Evolutionary conservation across 2,329 filamentous ascomycete genomes (phyloP).

Genomic region (Penicillium sp.): DNA sequence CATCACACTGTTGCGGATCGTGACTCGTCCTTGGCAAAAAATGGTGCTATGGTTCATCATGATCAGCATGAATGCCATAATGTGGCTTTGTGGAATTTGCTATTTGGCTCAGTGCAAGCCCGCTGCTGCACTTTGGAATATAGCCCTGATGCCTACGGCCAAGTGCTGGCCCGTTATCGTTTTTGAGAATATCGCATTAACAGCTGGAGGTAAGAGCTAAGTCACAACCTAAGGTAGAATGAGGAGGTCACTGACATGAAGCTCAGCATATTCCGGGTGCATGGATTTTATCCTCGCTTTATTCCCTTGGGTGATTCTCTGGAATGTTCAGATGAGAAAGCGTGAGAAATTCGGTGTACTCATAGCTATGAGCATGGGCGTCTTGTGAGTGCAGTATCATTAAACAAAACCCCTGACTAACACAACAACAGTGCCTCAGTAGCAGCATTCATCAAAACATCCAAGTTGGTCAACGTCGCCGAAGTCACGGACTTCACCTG

Average conservation of each 20-base stretch:
- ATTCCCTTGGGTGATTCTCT: constrained; percentile 28
- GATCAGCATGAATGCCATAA: constrained; percentile 2
- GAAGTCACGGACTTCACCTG: constrained; percentile 22
- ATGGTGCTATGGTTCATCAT: constrained; percentile 1
- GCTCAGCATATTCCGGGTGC: constrained; percentile 18
- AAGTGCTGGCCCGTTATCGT: not conserved
- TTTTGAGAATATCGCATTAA: not conserved
- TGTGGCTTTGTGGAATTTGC: not conserved
- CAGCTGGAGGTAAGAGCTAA: not conserved
- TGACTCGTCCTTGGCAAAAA: not conserved
- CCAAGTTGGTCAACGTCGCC: constrained; percentile 19
- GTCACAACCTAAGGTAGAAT: not conserved
- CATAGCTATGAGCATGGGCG: constrained; percentile 29
- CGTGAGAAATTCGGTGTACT: constrained; percentile 29
- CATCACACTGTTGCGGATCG: not conserved
- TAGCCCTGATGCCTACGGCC: not conserved
- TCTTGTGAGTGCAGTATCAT: constrained; percentile 20
- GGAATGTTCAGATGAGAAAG: constrained; percentile 28
- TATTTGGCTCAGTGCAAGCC: constrained; percentile 2
- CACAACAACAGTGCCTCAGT: constrained; percentile 18
- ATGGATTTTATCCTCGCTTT: constrained; percentile 31
- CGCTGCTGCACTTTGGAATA: constrained; percentile 1
- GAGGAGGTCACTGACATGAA: not conserved
- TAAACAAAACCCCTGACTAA: not conserved
- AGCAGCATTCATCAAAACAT: constrained; percentile 26